Base-by-base conservation (phyloP, 2,329 filamentous ascomycete species). In the Colletotrichum sublineola region DNA sequence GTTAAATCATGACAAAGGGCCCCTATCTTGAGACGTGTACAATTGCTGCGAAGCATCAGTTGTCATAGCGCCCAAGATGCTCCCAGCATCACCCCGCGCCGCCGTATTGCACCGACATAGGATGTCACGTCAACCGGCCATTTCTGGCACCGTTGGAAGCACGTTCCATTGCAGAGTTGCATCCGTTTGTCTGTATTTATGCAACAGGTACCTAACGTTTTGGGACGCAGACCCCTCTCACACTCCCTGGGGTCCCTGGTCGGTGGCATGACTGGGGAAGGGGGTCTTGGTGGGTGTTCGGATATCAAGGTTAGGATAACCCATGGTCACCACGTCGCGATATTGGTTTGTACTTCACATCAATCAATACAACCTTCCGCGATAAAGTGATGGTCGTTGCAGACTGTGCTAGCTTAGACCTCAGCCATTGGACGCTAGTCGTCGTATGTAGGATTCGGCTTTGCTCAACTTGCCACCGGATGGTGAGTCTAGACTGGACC, bases 221-320 rank as follows among this genome's bases (percentile, higher is more conserved):
- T 53, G 55, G 69, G 68, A 58, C 38, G 36, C 15, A 63, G 69
- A 65, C 69, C 69, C 66, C 66, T 61, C 57, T 55, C 52, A 48
- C 52, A 36, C 44, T 46, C 33, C 66, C 69, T 15, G 20, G 66
- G 40, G 24, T 18, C 55, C 60, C 69, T n/a, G 38, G 60, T 65
- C 66, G 38, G 58, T 31, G 52, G 60, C 31, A 48, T 69, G 53
- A 69, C 69, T 46, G 42, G 69, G 65, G 44, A 12, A 11, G 31
- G n/a, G n/a, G 24, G 24, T 24, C 68, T 44, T 53, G 57, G 69
- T 42, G 55, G 60, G 53, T 64, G 50, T 57, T 40, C 66, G 55
- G 40, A 50, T 69, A 64, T 69, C 69, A 72, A 69, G 66, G 53
- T 69, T 72, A 72, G 60, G 60, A 61, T 72, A 53, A 64, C 46